phyloP scores from a whole-genome alignment of 1,284 basidiomycete species.

The Ceratobasidium sp. region DNA sequence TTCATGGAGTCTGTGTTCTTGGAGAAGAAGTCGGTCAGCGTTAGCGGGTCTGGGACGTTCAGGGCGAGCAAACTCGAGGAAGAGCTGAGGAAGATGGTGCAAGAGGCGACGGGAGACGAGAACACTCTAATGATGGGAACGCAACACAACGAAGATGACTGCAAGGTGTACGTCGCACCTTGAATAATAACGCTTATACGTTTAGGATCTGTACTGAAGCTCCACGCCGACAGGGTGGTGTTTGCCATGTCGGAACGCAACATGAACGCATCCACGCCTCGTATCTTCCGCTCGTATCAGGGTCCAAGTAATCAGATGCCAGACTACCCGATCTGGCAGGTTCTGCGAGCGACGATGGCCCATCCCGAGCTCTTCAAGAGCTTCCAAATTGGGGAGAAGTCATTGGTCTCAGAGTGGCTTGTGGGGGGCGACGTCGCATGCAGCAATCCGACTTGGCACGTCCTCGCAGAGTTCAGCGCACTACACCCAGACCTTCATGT shows the following conservation, averaged over 20 bases:
- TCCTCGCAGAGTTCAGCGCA: conserved; percentile 9
- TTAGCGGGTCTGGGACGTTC: too few species aligned
- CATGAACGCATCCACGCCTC: conserved; percentile 1
- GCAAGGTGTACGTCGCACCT: too few species aligned
- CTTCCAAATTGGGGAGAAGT: neutral
- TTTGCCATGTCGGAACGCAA: conserved; percentile 13
- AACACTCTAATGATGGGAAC: too few species aligned
- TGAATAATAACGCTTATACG: too few species aligned
- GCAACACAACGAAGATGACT: too few species aligned
- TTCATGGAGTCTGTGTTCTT: too few species aligned
- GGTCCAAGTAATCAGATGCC: neutral
- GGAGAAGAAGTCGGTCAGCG: too few species aligned
- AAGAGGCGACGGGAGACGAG: too few species aligned
- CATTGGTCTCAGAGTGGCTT: neutral
- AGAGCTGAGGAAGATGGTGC: too few species aligned
- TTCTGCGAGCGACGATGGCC: neutral
- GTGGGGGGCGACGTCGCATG: conserved; percentile 5
- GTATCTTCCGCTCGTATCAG: conserved; percentile 4
- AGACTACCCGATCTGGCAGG: conserved; percentile 17
- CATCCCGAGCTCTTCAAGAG: conserved; percentile 17
- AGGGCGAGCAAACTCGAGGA: too few species aligned
- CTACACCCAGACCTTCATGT: neutral
- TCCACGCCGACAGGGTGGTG: conserved; percentile 2
- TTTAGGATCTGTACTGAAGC: too few species aligned
- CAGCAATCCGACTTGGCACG: neutral